Base-by-base conservation (phyloP, 345 rosid species). In the Diplotaxis tenuifolia region DNA sequence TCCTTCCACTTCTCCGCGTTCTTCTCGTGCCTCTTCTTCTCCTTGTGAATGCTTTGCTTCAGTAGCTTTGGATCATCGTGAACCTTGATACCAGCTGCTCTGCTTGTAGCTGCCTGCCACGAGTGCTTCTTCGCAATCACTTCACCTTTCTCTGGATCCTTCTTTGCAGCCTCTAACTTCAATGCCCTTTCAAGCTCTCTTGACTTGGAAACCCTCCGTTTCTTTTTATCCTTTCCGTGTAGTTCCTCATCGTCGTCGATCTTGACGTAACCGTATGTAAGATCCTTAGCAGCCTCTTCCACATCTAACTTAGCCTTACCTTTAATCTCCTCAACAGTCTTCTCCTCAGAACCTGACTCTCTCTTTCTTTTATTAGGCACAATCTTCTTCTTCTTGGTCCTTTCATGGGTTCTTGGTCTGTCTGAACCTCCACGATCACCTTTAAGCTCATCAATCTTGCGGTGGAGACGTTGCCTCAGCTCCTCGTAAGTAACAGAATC, bases 1-100 rank as follows among this genome's bases (percentile, higher is more conserved):
- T 86, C 99, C 50, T 83, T 89, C 99, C 99, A 95, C 80, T 90
- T 95, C 86, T 84, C 89, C 2, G 72, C 81, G 80, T 84, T 84
- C 92, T 88, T 92, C 82, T 88, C 82, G 8, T 77, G 91, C 81
- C 62, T 82, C 85, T 80, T 88, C 83, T 87, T 87, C 56, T 82
- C 89, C 81, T 89, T 95, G 68, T 83, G 82, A 19, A 95, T 65
- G 79, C 96, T 95, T 70, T 81, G 86, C 58, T 89, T 87, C 88
- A 95, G 77, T 78, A 88, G 61, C 79, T 75, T 87, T 1, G 97
- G 96, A 56, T 92, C 85, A 74, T 95, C 96, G 40, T 92, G 96
- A 71, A 95, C 85, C 81, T 92, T 95, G 5, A 83, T 28, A 52
- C 97, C 97, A 0, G 88, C 84, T 69, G 98, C 97, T 81, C 95